Conservation (phyloP, 345 rosid species). For the Populus davidiana region DNA sequence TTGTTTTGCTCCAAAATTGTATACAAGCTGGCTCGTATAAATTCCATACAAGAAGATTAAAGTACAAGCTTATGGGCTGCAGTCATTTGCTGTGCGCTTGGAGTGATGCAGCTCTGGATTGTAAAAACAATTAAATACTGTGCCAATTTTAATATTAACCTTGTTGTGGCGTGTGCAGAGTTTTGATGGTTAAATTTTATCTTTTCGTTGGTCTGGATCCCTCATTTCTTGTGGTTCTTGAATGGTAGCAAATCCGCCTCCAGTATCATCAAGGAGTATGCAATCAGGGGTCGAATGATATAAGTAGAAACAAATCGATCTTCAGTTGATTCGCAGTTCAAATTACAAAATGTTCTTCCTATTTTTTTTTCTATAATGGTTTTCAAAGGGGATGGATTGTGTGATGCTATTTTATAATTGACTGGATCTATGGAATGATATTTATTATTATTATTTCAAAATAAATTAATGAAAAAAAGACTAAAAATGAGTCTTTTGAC, state of each 20-base stretch:
- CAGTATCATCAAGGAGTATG: not conserved
- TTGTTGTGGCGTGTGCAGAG: not conserved
- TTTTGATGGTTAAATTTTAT: not conserved
- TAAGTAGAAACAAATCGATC: not conserved
- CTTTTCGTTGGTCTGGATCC: not conserved
- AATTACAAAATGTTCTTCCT: too few relatives aligned
- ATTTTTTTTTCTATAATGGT: too few relatives aligned
- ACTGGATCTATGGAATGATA: too few relatives aligned
- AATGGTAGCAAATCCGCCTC: not conserved
- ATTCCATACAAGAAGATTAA: not conserved
- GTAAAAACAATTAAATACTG: not conserved
- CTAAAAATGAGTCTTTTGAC: too few relatives aligned
- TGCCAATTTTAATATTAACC: not conserved
- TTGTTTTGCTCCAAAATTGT: not conserved
- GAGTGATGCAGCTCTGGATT: not conserved
- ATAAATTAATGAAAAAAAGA: too few relatives aligned
- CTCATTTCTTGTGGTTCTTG: not conserved
- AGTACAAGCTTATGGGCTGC: not conserved
- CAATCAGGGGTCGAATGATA: not conserved
- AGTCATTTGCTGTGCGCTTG: not conserved
- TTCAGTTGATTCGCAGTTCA: not conserved
- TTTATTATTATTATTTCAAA: too few relatives aligned
- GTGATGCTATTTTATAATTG: too few relatives aligned
- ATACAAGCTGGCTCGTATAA: slow-evolving; percentile 5
- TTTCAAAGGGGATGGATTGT: too few relatives aligned